Evolutionary conservation across 1,284 basidiomycete species (phyloP), one percentile per base, ranked within the genome.

Genomic region (Microbotryomycetes sp.): DNA sequence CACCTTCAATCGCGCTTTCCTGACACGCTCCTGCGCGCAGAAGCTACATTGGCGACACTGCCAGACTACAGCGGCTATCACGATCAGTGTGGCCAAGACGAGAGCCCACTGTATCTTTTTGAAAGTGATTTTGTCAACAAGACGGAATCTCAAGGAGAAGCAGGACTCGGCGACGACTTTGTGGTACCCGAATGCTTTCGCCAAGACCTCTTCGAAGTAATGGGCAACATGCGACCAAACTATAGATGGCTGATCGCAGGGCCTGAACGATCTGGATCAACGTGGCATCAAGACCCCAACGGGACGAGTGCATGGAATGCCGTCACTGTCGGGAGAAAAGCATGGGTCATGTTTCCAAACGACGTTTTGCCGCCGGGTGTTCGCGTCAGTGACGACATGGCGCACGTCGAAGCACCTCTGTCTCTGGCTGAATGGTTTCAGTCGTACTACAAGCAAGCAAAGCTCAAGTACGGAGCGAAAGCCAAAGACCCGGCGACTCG

Each of bases 261-360:
- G 3, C 74, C 74, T 1, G 58, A 62, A 26, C 68, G 70, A 23
- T 73, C 74, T 6, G 74, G 73, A 22, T 74, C 73, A 12, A 75
- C 73, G 14, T 75, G 72, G 59, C 74, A 76, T 31, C 56, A 62
- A 29, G 68, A 70, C 30, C 70, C 67, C 9, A 69, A 69, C 28
- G 60, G 49, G 16, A 60, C 65, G 6, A 48, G 54, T 1, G 78
- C 78, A 3, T 79, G 77, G 77, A 79, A 79, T 60, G 76, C 78
- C 3, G 74, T 78, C n/a, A 65, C 76, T 14, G 68, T 61, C 15
- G 76, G 77, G 16, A 45, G 64, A 2, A 77, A 78, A 62, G 72
- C 73, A 3, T 79, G 77, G 78, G 71, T 79, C 58, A 71, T 78
- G 63, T 76, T 79, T 25, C 77, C 77, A 19, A 76, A 76, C 2